These are phyloP conservation scores for Metschnikowia hibisci DNA, from an alignment of 805 yeast species.

Conservation along the genomic window DNA sequence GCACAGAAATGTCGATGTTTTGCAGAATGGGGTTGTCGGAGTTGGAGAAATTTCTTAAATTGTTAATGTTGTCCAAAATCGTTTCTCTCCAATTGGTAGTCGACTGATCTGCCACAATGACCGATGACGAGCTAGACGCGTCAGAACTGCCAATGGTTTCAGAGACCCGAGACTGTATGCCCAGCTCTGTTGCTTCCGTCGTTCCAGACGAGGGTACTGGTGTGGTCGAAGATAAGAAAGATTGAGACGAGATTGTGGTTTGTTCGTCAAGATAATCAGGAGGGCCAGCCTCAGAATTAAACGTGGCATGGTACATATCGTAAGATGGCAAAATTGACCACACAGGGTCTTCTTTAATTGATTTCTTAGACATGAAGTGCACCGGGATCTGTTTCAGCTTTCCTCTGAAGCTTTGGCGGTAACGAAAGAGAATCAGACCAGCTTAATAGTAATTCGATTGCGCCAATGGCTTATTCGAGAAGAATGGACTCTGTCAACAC, in stretches of 20 bases:
- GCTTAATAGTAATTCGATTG: no score
- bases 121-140: neutral
- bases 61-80: constrained; percentile 35
- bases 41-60: constrained; percentile 29
- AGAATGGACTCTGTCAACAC: no score
- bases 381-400: no score
- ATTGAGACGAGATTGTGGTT: constrained; percentile 1
- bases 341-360: constrained; percentile 23
- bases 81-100: constrained; percentile 35
- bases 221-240: neutral
- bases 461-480: no score
- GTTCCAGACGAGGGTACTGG: neutral
- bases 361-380: neutral
- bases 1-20: constrained; percentile 25
- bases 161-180: neutral
- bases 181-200: neutral
- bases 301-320: constrained; percentile 27
- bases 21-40: constrained; percentile 25
- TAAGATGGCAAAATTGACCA: constrained; percentile 41
- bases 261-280: constrained; percentile 16
- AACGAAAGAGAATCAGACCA: no score
- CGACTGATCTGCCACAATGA: constrained; percentile 34
- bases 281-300: constrained; percentile 12
- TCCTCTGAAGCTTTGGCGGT: no score
- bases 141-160: neutral